Percentiles rank a stretch among this genome's conserved stretches.
These are phyloP conservation scores for Sanguinoderma infundibulare DNA, from an alignment of 1,284 basidiomycete species.

Conservation along the genomic window DNA sequence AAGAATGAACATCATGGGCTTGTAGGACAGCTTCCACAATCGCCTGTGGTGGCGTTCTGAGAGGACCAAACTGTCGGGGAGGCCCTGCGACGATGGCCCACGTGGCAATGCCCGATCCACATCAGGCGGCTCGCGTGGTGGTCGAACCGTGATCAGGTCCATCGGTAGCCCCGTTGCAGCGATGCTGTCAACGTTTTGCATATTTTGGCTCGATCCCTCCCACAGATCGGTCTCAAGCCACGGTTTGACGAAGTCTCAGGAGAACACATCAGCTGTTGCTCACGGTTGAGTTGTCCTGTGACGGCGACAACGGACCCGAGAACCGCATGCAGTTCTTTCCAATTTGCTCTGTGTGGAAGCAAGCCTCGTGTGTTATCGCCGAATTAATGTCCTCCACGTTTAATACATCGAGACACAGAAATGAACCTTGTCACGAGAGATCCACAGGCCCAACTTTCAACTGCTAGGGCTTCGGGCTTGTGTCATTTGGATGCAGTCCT, in stretches of 20 bases:
- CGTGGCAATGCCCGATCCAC: conserved; percentile 10
- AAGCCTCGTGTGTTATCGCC: too few relatives aligned
- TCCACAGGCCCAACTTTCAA: background rate
- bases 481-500: too few relatives aligned
- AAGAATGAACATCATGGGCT: too few relatives aligned
- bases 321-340: background rate
- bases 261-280: background rate
- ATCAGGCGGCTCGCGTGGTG: conserved; percentile 11
- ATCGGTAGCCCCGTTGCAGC: background rate
- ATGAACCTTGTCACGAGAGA: too few relatives aligned
- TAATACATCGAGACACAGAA: too few relatives aligned
- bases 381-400: too few relatives aligned
- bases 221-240: background rate
- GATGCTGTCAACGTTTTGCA: background rate
- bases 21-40: too few relatives aligned
- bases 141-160: conserved; percentile 7
- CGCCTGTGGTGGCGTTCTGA: too few relatives aligned
- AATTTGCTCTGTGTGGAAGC: background rate
- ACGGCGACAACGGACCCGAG: background rate
- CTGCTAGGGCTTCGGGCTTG: background rate
- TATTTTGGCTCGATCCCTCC: background rate
- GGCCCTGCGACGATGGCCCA: background rate
- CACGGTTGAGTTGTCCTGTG: background rate
- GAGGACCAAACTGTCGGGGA: too few relatives aligned
- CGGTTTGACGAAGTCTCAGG: background rate